Percentiles rank a stretch among this genome's conserved stretches.
phyloP scores from a whole-genome alignment of 192 early-diverging fungal species.

The Irineochytrium annulatum region DNA sequence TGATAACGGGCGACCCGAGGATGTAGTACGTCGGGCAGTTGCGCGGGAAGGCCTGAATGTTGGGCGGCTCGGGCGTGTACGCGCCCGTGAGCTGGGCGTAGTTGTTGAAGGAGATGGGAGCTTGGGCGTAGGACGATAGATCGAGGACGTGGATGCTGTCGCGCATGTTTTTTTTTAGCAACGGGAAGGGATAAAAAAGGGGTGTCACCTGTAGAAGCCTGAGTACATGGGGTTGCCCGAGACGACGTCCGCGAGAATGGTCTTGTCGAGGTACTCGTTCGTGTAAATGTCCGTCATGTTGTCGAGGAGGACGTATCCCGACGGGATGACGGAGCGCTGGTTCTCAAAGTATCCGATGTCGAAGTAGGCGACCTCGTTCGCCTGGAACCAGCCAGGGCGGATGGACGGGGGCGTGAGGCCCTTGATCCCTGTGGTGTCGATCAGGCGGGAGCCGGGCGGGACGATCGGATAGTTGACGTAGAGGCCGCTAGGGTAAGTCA shows the following conservation, averaged over 20 bases:
- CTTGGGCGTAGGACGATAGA: too few species aligned
- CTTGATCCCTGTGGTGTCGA: conserved; percentile 1
- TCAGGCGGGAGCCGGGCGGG: conserved; percentile 1
- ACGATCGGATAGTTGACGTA: conserved; percentile 16
- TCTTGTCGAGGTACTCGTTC: not conserved
- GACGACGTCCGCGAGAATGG: not conserved
- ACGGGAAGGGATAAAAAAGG: not conserved
- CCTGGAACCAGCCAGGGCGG: not conserved
- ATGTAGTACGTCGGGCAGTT: not conserved
- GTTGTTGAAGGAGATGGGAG: not conserved
- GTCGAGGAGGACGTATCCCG: not conserved
- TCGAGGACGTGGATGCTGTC: not conserved
- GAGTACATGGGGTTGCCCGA: not conserved
- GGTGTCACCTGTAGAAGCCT: not conserved
- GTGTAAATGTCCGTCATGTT: not conserved
- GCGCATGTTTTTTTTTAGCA: not conserved
- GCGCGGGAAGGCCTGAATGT: not conserved
- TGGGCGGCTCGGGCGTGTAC: not conserved
- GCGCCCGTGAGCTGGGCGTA: not conserved
- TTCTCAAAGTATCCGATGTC: conserved; percentile 2
- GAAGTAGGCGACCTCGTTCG: not conserved
- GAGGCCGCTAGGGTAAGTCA: not conserved
- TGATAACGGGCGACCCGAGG: too few species aligned
- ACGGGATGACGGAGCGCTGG: not conserved
- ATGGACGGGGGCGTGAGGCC: not conserved